Base-by-base conservation (phyloP, 495 filamentous ascomycete genomes). In the Geoglossum glabrum region DNA sequence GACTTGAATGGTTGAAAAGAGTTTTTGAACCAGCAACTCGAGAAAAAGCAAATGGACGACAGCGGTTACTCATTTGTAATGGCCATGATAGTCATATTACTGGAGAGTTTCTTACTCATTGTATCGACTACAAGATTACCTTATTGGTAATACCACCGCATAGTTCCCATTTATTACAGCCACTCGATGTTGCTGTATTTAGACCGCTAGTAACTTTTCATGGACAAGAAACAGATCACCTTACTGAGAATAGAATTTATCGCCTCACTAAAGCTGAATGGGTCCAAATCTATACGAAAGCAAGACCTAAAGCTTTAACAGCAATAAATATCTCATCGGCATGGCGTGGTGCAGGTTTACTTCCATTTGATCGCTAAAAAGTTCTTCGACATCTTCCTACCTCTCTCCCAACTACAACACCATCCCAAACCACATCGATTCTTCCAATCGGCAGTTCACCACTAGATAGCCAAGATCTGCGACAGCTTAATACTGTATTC, bases 11-110 rank as follows among this genome's bases (percentile, higher is more conserved):
- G 60, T 26, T 61, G 3, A 54, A 55, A 60, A 26, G 56, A 9
- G 31, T 52, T 4, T 61, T 59, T 55, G 47, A 61, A 46, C 60
- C 46, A 61, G 36, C 54, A 60, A 61, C 57, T 60, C 49, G 58
- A 54, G 56, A 57, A 25, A 61, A 61, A 56, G 60, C 58, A 38
- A 54, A 47, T 4, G 40, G 60, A 10, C 23, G 56, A 55, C 50
- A 55, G 25, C 49, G 57, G 5, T 45, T 61, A 28, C 60, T 60
- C 38, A 23, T 60, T 45, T 61, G 40, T 54, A 36, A 60, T 31
- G 49, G 58, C 25, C 49, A 60, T 45, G 31, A 60, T 36, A 31
- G 46, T 47, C 31, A 60, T 38, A 59, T 59, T 15, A 38, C 43
- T 55, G 46, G 57, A 7, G 58, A 52, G 21, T 26, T 45, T 21